Base-by-base conservation (phyloP, 208 protist genomes). In the Strigomonas galati region DNA sequence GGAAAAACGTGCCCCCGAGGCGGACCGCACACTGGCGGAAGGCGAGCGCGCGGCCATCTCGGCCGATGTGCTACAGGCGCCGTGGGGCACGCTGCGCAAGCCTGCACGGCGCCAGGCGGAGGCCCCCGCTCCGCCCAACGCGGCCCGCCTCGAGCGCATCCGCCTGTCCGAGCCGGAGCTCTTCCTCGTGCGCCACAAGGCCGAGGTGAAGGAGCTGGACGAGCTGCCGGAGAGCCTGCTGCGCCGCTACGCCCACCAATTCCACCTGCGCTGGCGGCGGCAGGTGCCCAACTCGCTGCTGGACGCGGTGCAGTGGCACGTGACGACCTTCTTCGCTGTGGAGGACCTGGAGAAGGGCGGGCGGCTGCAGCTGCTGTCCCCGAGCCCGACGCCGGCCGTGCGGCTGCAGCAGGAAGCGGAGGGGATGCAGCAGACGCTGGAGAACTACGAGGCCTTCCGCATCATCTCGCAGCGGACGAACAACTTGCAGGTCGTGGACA, bases 401-500 rank as follows among this genome's bases (percentile, higher is more conserved):
- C 81, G 87, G 4, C 75, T 71, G 9, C 81, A 93, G 65, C 65
- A 82, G 68, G 85, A 96, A 65, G 61, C 69, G 14, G 87, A 92
- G 64, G 91, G 87, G 9, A 83, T 96, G 77, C 71, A 81, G 30
- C 67, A 82, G 46, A 94, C 87, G 40, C 76, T 96, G 27, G 87
- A 91, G 44, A 94, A 93, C 65, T 94, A 82, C 40, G 87, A 96
- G 63, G 85, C 84, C 1, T 94, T 94, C 49, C 91, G 87, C 54
- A 76, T 94, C 55, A 94, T 96, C 66, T 81, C 91, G 0, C 91
- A 94, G 72, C 84, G 85, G 52, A 94, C 87, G 10, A 89, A 89
- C 65, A 96, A 96, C 69, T 65, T 96, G 40, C 87, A 94, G 69
- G 91, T 96, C 53, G 91, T 96, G 62, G 91, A 96, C 61, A 74